These are phyloP conservation scores for Cystoisospora suis DNA, from an alignment of 169 alveolate species.

Conservation along the genomic window DNA sequence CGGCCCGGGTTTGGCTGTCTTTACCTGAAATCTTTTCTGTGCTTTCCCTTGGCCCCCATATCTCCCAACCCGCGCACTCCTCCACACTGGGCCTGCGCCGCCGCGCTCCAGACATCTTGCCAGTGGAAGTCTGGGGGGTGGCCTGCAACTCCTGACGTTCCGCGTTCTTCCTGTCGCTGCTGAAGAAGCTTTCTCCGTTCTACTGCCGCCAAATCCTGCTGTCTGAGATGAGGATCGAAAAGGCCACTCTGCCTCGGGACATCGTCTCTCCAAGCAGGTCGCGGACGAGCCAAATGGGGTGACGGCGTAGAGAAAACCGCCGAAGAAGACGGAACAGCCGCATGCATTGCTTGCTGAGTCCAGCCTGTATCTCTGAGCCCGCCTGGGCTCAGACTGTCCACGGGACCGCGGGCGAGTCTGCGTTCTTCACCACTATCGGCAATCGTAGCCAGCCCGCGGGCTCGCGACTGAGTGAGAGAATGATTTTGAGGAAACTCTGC, in stretches of 20 bases:
- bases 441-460: too few relatives aligned
- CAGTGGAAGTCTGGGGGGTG: background rate
- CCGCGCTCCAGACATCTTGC: background rate
- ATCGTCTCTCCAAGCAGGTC: constrained; percentile 8
- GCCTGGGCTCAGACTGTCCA: too few relatives aligned
- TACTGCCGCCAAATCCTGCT: background rate
- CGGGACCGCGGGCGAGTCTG: too few relatives aligned
- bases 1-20: too few relatives aligned
- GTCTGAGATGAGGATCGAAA: constrained; percentile 11
- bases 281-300: background rate
- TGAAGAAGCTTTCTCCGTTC: background rate
- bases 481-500: too few relatives aligned
- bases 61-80: background rate
- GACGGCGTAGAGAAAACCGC: background rate
- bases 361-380: too few relatives aligned
- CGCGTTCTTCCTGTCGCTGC: background rate
- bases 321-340: background rate
- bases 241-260: background rate
- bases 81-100: background rate
- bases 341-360: too few relatives aligned
- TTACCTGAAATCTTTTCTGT: constrained; percentile 21
- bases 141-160: background rate
- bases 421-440: too few relatives aligned
- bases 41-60: background rate
- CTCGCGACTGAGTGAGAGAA: too few relatives aligned